phyloP scores from a whole-genome alignment of 1,284 basidiomycete species.

The Cerioporus squamosus region DNA sequence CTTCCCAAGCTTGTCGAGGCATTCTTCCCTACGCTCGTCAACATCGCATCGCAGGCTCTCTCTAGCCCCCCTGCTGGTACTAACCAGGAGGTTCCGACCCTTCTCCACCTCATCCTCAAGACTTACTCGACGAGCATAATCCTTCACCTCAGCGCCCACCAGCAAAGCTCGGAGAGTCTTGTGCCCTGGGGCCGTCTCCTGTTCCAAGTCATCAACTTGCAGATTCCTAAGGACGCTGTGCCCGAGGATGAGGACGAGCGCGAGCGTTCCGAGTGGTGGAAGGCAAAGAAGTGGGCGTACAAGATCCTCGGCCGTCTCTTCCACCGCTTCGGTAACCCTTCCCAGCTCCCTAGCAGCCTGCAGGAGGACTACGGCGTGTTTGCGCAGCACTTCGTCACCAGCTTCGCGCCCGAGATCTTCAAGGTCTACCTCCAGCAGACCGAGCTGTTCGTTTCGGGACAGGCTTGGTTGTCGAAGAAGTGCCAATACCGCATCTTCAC shows the following conservation, averaged over 20 bases:
- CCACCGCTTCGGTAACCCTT: constrained; percentile 84
- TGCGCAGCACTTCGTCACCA: constrained; percentile 75
- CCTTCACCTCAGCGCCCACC: constrained; percentile 70
- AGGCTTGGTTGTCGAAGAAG: constrained; percentile 81
- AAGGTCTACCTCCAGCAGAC: constrained; percentile 80
- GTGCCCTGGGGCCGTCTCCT: constrained; percentile 87
- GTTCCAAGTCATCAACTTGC: constrained; percentile 74
- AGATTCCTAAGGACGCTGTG: constrained; percentile 65
- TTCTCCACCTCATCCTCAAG: constrained; percentile 84
- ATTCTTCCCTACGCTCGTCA: constrained; percentile 75
- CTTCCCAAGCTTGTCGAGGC: constrained; percentile 62
- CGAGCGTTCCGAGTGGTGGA: constrained; percentile 85
- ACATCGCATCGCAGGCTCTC: constrained; percentile 69
- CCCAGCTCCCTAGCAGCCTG: constrained; percentile 76
- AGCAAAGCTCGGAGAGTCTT: constrained; percentile 73
- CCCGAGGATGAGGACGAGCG: constrained; percentile 76
- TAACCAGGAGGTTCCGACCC: constrained; percentile 71
- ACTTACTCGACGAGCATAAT: constrained; percentile 82
- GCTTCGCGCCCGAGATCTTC: constrained; percentile 85
- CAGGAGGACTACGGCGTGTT: constrained; percentile 73
- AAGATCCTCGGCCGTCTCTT: constrained; percentile 75
- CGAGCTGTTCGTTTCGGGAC: constrained; percentile 69
- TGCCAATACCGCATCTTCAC: constrained; percentile 81
- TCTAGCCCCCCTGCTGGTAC: constrained; percentile 58
- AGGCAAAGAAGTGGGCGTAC: constrained; percentile 90